Conservation (phyloP, 805 yeast genomes). For the Barnettozyma sucrosica region DNA sequence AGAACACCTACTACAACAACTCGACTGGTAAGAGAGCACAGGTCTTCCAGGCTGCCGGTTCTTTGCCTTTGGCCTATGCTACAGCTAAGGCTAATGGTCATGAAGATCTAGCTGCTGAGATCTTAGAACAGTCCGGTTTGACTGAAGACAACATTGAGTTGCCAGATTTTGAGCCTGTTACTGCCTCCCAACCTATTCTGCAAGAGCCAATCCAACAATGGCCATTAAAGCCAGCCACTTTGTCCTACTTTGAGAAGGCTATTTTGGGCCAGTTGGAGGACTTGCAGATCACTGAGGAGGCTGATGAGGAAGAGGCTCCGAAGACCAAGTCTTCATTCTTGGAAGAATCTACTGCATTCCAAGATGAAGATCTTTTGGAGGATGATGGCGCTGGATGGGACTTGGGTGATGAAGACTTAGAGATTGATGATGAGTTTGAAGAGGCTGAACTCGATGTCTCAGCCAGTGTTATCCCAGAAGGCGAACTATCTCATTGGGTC, state of each 20-base stretch:
- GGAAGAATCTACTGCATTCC: slow-evolving; percentile 32
- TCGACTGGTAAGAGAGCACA: slow-evolving; percentile 70
- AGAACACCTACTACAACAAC: slow-evolving; percentile 73
- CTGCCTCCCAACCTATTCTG: slow-evolving; percentile 43
- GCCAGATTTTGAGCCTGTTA: slow-evolving; percentile 44
- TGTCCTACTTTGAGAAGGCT: slow-evolving; percentile 83
- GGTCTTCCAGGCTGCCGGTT: slow-evolving; percentile 70
- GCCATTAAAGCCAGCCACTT: slow-evolving; percentile 73
- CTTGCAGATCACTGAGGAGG: slow-evolving; percentile 44
- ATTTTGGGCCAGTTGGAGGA: slow-evolving; percentile 71
- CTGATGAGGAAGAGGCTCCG: slow-evolving; percentile 21
- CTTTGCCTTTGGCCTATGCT: slow-evolving; percentile 86
- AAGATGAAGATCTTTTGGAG: slow-evolving; percentile 41
- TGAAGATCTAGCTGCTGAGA: slow-evolving; percentile 64
- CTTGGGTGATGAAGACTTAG: slow-evolving; percentile 72
- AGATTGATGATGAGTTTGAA: slow-evolving; percentile 56
- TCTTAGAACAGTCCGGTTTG: slow-evolving; percentile 65
- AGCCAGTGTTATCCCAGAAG: slow-evolving; percentile 24
- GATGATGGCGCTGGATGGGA: slow-evolving; percentile 73
- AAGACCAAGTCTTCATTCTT: slow-evolving; percentile 24
- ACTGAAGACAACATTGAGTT: slow-evolving; percentile 57
- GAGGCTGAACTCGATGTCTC: slow-evolving; percentile 37
- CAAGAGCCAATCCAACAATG: slow-evolving; percentile 51
- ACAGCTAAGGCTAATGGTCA: slow-evolving; percentile 85
- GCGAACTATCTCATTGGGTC: slow-evolving; percentile 75